Conservation (phyloP, 2,329 filamentous ascomycete species). For the Bipolaris victoriae region DNA sequence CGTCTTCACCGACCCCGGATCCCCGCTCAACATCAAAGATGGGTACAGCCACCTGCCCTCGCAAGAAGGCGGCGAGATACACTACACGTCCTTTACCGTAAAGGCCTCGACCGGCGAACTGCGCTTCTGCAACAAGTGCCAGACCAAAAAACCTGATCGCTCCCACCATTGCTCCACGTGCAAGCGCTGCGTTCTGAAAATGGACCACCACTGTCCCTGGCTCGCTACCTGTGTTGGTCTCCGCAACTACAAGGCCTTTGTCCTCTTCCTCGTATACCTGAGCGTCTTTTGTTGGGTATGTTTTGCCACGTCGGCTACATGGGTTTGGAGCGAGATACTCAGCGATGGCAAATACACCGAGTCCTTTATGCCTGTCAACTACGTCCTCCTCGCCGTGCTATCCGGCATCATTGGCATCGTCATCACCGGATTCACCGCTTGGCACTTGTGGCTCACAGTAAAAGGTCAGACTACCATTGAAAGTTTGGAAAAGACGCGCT, state of each 20-base stretch:
- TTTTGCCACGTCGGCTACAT: conserved; percentile 77
- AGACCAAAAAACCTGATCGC: conserved; percentile 90
- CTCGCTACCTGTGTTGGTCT: conserved; percentile 93
- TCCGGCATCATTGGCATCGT: conserved; percentile 91
- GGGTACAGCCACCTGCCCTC: conserved; percentile 84
- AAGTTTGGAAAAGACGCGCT: conserved; percentile 92
- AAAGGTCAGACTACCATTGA: conserved; percentile 93
- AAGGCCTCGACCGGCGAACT: conserved; percentile 81
- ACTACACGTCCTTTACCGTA: conserved; percentile 81
- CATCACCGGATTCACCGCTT: conserved; percentile 84
- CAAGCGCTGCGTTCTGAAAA: conserved; percentile 92
- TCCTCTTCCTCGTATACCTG: conserved; percentile 90
- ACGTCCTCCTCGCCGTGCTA: conserved; percentile 84
- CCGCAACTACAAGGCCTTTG: conserved; percentile 92
- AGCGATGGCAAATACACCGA: conserved; percentile 73
- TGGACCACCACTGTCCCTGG: conserved; percentile 99
- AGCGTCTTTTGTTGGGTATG: conserved; percentile 82
- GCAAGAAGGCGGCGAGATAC: conserved; percentile 60
- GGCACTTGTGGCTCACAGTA: conserved; percentile 84
- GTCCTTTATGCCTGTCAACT: conserved; percentile 84
- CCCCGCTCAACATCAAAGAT: conserved; percentile 56
- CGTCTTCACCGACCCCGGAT: conserved; percentile 90
- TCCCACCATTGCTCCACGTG: conserved; percentile 97
- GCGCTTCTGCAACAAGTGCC: conserved; percentile 97
- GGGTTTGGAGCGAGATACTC: conserved; percentile 86